Evolutionary conservation across 2,329 filamentous ascomycete genomes (phyloP), one percentile per base, ranked within the genome.

Genomic region (Aureobasidium uvarum): DNA sequence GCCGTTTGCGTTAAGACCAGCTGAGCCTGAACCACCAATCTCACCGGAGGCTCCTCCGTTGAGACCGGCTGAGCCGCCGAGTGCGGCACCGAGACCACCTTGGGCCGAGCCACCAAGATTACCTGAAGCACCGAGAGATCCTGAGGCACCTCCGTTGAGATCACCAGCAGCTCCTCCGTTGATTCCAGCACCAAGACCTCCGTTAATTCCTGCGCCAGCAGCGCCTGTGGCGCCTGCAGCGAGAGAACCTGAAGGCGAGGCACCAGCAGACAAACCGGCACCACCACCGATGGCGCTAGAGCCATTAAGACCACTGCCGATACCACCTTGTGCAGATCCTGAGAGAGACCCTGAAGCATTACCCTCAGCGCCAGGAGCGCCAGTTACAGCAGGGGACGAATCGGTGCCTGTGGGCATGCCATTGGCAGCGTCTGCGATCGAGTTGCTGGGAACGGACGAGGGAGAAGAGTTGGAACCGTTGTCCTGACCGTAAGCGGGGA

Each of bases 371-470:
- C 56, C 56, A 48, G 56, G 4, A 2, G 41, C 18, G 28, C 54
- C 58, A 8, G 73, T 74, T 43, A 70, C 71, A 70, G 76, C 74
- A 50, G 74, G 77, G 46, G 71, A 74, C 5, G 76, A 76, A 52
- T 77, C 72, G 25, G 71, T 73, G 62, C 75, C 67, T 41, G 69
- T 70, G 46, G 77, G 79, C 0, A 79, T 81, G 54, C 63, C 69
- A 14, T 77, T n/a, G 75, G 77, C 68, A 81, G 77, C 41, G 75
- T 79, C 1, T 79, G 81, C 58, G 64, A 68, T 16, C 70, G 73
- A 41, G 43, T 48, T 23, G 6, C 36, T 50, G 33, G 39, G 50
- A 23, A 51, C 31, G 3, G 46, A 54, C 25, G 62, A 38, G 41
- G 66, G 28, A 31, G 54, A 43, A 18, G 54, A 46, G 18, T 36